Percentiles rank a stretch among this genome's conserved stretches.
These are phyloP conservation scores for Colletotrichum sp. DNA, from an alignment of 2,329 filamentous ascomycete species.

Conservation along the genomic window DNA sequence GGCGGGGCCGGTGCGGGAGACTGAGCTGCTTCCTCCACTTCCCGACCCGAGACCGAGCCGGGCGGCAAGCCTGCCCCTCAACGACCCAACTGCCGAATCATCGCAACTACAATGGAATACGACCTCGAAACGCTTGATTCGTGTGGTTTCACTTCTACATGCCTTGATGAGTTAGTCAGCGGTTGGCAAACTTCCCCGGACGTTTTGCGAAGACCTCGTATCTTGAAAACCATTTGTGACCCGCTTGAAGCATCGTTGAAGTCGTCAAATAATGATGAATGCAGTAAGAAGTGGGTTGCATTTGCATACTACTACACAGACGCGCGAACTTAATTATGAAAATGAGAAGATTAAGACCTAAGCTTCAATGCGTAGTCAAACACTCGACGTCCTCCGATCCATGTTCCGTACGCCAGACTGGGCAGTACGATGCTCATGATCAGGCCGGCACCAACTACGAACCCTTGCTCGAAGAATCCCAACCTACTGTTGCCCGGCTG, in stretches of 20 bases:
- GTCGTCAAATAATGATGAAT: neutral
- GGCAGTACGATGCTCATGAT: constrained; percentile 12
- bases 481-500: constrained; percentile 12
- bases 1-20: neutral
- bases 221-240: neutral
- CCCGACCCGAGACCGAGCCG: constrained; percentile 9
- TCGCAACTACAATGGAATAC: neutral
- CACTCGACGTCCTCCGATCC: constrained; percentile 10
- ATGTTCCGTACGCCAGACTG: constrained; percentile 13
- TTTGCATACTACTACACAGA: neutral
- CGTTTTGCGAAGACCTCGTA: neutral
- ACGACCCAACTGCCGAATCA: neutral
- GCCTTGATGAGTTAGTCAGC: neutral
- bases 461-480: constrained; percentile 11
- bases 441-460: constrained; percentile 10
- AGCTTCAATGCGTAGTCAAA: constrained; percentile 12
- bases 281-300: neutral
- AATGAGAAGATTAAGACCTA: neutral
- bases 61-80: neutral
- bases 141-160: neutral
- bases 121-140: neutral
- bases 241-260: neutral
- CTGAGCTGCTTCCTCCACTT: neutral
- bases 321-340: neutral
- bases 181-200: neutral